Conservation (phyloP, 2,329 filamentous ascomycete genomes). For the Periconia macrospinosa region DNA sequence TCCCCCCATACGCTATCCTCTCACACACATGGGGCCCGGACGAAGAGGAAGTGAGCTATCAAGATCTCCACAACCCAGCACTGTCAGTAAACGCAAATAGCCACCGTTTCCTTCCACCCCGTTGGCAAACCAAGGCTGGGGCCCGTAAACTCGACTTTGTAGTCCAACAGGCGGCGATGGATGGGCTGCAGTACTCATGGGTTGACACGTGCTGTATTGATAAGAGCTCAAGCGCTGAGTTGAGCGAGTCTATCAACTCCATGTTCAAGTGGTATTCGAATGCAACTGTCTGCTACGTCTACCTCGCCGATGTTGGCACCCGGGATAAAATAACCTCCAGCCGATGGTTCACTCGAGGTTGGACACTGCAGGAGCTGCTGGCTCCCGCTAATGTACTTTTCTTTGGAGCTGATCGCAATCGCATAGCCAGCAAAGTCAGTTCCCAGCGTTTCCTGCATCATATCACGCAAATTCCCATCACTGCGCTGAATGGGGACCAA, state of each 20-base stretch:
- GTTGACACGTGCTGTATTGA: neutral
- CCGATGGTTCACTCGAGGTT: conserved; percentile 8
- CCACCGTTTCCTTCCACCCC: too few relatives aligned
- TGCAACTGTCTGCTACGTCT: neutral
- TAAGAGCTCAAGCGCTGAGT: neutral
- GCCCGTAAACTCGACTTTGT: neutral
- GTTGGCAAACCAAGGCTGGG: neutral
- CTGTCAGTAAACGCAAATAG: neutral
- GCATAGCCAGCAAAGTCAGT: neutral
- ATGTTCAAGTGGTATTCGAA: neutral
- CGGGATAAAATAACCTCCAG: conserved; percentile 5
- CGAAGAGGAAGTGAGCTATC: conserved; percentile 11
- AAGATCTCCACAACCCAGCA: conserved; percentile 2
- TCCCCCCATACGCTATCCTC: conserved; percentile 6
- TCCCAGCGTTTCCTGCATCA: neutral
- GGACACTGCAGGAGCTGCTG: conserved; percentile 12
- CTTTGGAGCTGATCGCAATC: conserved; percentile 3
- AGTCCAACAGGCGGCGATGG: neutral
- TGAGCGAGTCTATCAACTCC: neutral
- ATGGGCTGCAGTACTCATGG: neutral
- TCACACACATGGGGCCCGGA: conserved; percentile 6
- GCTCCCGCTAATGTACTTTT: conserved; percentile 3
- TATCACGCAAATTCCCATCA: neutral
- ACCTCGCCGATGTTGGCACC: neutral
- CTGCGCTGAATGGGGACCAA: neutral